Conservation (phyloP, 495 filamentous ascomycete species). For the Neurospora sp. region DNA sequence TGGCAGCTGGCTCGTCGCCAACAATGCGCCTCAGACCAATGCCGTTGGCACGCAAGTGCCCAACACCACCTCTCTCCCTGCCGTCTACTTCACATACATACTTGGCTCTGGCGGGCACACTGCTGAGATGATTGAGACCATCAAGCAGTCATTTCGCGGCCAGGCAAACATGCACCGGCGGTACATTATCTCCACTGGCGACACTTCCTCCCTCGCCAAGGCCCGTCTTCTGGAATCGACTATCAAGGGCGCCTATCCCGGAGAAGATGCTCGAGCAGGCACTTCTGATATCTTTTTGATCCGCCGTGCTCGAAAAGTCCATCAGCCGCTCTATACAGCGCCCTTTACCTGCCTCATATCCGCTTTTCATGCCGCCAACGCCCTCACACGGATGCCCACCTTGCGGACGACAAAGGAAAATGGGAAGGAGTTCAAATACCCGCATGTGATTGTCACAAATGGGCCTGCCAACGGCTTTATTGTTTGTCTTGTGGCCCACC, state of each 20-base stretch:
- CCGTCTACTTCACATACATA: slow-evolving; percentile 66
- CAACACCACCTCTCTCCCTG: slow-evolving; percentile 18
- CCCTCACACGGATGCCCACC: slow-evolving; percentile 22
- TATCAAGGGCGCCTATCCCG: slow-evolving; percentile 15
- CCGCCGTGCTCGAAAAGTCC: slow-evolving; percentile 61
- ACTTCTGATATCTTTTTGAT: slow-evolving; percentile 51
- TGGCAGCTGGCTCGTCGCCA: neutral
- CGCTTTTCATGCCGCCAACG: slow-evolving; percentile 44
- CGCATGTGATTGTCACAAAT: slow-evolving; percentile 65
- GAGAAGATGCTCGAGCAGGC: slow-evolving; percentile 13
- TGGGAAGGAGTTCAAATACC: slow-evolving; percentile 27
- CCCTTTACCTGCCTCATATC: slow-evolving; percentile 43
- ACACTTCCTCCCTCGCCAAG: slow-evolving; percentile 50
- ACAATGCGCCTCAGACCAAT: neutral
- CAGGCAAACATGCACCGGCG: slow-evolving; percentile 54
- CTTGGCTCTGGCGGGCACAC: slow-evolving; percentile 93
- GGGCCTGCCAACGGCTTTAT: slow-evolving; percentile 83
- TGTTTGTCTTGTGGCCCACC: slow-evolving; percentile 55
- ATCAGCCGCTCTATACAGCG: slow-evolving; percentile 64
- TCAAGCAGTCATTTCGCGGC: slow-evolving; percentile 39
- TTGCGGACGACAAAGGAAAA: slow-evolving; percentile 22
- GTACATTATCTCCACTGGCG: slow-evolving; percentile 70
- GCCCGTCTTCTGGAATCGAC: slow-evolving; percentile 23
- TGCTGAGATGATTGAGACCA: slow-evolving; percentile 79
- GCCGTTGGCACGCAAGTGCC: neutral